A percentile compares a stretch with the other conserved stretches of the same genome.
Conservation (phyloP, 2,329 filamentous ascomycete genomes). For the Coniochaeta ligniaria region DNA sequence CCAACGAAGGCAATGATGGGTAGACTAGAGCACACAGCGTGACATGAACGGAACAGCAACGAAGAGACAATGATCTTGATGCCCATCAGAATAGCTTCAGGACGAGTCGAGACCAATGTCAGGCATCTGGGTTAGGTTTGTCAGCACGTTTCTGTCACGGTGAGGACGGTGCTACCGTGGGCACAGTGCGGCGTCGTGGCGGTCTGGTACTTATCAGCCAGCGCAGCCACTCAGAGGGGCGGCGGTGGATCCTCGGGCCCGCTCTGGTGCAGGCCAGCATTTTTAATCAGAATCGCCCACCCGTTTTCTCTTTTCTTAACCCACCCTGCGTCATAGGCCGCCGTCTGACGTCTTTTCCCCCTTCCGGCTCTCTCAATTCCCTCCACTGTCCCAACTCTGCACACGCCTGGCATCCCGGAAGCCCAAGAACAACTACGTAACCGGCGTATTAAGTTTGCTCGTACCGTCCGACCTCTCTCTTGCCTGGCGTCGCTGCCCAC, state of each 20-base stretch:
- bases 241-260: not conserved
- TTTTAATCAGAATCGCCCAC: constrained; percentile 3
- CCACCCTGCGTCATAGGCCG: constrained; percentile 4
- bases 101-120: no score
- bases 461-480: not conserved
- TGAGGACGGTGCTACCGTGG: not conserved
- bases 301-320: constrained; percentile 3
- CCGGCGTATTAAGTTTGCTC: not conserved
- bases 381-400: not conserved
- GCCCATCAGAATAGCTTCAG: no score
- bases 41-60: no score
- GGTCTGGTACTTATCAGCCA: not conserved
- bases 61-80: no score
- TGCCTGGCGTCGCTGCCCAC: not conserved
- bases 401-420: not conserved
- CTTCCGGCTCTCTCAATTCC: constrained; percentile 2
- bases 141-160: not conserved
- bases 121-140: not conserved
- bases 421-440: constrained; percentile 1
- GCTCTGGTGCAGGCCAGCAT: constrained; percentile 1
- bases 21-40: no score
- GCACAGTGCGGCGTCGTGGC: not conserved
- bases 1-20: no score
- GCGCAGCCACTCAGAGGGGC: not conserved
- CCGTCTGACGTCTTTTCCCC: constrained; percentile 5